Conservation (phyloP, 306 rosid genomes). For the Carpinus viminea region DNA sequence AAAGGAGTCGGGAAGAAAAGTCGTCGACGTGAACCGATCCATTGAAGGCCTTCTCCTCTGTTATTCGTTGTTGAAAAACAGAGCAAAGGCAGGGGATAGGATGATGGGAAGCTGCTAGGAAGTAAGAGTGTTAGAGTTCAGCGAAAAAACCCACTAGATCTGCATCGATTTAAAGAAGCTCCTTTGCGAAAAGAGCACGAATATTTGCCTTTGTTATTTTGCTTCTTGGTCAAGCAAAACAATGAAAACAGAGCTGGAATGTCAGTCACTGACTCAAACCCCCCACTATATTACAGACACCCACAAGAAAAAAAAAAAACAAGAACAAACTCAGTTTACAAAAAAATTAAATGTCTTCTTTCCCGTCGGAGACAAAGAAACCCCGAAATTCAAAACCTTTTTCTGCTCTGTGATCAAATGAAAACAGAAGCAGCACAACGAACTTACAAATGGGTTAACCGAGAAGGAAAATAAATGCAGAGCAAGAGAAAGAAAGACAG, state of each 20-base stretch:
- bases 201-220: conserved; percentile 37
- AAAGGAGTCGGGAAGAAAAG: conserved; percentile 50
- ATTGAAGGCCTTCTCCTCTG: conserved; percentile 28
- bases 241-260: conserved; percentile 48
- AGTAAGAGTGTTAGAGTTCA: neutral
- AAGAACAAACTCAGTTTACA: conserved; percentile 25
- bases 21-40: conserved; percentile 53
- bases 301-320: conserved; percentile 15
- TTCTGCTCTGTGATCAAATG: conserved; percentile 36
- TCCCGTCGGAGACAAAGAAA: neutral
- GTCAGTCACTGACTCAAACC: conserved; percentile 39
- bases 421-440: conserved; percentile 40
- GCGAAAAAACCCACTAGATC: conserved; percentile 4
- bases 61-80: conserved; percentile 8
- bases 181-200: conserved; percentile 26
- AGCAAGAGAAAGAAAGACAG: neutral
- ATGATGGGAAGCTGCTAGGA: conserved; percentile 8
- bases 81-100: conserved; percentile 16
- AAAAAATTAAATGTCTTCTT: neutral
- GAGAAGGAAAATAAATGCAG: conserved; percentile 12
- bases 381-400: conserved; percentile 9
- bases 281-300: conserved; percentile 22
- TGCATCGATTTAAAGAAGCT: conserved; percentile 29
- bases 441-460: conserved; percentile 28
- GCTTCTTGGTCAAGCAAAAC: conserved; percentile 52